phyloP scores from a whole-genome alignment of 495 filamentous ascomycete species.

The Penicillium nucicola region DNA sequence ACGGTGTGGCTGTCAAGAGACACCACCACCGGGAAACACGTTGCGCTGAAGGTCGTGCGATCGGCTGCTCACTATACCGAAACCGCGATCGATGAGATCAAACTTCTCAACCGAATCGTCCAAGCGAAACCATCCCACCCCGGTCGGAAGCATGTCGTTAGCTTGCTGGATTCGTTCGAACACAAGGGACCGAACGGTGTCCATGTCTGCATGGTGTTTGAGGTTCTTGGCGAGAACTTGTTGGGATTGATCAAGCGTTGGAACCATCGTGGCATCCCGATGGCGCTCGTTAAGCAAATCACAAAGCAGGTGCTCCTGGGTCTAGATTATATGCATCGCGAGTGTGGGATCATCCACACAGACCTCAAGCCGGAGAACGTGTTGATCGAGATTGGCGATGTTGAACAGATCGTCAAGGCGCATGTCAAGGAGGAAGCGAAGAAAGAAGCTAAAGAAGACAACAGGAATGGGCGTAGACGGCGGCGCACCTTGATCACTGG shows the following conservation, averaged over 20 bases:
- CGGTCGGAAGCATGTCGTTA: conserved; percentile 90
- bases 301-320: conserved; percentile 96
- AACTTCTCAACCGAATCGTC: conserved; percentile 93
- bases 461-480: conserved; percentile 88
- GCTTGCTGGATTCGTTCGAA: conserved; percentile 92
- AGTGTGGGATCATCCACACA: conserved; percentile 99
- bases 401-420: conserved; percentile 93
- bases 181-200: conserved; percentile 95
- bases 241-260: conserved; percentile 95
- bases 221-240: conserved; percentile 94
- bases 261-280: conserved; percentile 96
- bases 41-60: conserved; percentile 95
- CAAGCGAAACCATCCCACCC: conserved; percentile 91
- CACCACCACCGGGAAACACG: conserved; percentile 87
- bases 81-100: conserved; percentile 98
- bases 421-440: conserved; percentile 82
- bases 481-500: conserved; percentile 94
- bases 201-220: conserved; percentile 99
- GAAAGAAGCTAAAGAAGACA: conserved; percentile 76
- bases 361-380: conserved; percentile 98
- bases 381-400: conserved; percentile 97
- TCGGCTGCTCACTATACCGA: conserved; percentile 98
- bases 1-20: conserved; percentile 97
- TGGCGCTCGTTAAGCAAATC: conserved; percentile 95
- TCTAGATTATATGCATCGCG: conserved; percentile 91